These are phyloP conservation scores for Aspergillus amoenus DNA, from an alignment of 2,329 filamentous ascomycete genomes.

Conservation along the genomic window DNA sequence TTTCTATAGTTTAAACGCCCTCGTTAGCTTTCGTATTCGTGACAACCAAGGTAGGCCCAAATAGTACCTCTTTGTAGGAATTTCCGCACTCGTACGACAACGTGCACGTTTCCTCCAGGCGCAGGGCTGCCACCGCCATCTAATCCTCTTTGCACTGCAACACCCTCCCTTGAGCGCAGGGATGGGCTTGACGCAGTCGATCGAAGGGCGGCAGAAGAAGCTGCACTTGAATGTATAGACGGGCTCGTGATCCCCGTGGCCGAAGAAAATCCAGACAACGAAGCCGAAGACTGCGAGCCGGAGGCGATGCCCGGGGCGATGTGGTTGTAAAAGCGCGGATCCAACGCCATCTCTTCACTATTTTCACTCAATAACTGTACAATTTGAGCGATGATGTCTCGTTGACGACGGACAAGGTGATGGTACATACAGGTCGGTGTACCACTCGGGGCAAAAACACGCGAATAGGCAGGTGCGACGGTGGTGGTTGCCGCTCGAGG, in stretches of 20 bases:
- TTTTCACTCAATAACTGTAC: constrained; percentile 39
- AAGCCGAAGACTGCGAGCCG: constrained; percentile 36
- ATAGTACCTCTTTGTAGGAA: constrained; percentile 72
- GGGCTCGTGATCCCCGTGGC: constrained; percentile 38
- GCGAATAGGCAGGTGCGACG: constrained; percentile 2
- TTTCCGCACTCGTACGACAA: constrained; percentile 76
- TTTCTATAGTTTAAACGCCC: constrained; percentile 57
- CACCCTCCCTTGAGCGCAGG: constrained; percentile 69
- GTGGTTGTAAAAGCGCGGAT: constrained; percentile 41
- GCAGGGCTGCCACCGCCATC: constrained; percentile 48
- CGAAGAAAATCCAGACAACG: constrained; percentile 33
- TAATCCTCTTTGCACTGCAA: constrained; percentile 55
- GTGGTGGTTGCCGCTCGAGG: constrained; percentile 1
- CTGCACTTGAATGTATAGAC: constrained; percentile 36
- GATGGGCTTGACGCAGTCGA: constrained; percentile 79
- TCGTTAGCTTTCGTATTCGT: neutral
- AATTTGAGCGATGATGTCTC: constrained; percentile 40
- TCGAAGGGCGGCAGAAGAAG: constrained; percentile 34
- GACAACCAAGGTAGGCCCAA: neutral
- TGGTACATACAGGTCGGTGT: constrained; percentile 41
- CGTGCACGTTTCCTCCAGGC: constrained; percentile 73
- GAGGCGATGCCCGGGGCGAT: constrained; percentile 29
- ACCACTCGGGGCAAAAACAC: constrained; percentile 18
- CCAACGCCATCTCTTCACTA: constrained; percentile 42
- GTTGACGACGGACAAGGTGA: constrained; percentile 37